These are phyloP conservation scores for Eucalyptus polybractea DNA, from an alignment of 345 rosid species.

Conservation along the genomic window DNA sequence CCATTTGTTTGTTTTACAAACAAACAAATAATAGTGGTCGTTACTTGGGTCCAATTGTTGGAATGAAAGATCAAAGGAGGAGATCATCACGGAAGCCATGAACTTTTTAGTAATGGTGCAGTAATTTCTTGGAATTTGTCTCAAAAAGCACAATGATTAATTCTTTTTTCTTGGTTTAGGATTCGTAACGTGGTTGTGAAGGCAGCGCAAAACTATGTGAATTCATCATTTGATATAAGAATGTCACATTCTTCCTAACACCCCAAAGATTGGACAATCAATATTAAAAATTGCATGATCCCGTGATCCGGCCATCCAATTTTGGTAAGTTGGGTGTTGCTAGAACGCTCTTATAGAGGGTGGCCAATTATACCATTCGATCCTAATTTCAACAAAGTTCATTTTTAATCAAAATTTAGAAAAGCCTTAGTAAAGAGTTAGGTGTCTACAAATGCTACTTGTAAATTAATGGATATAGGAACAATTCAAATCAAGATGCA, in stretches of 20 bases:
- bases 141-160: too few relatives aligned
- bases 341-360: background rate
- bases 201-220: background rate
- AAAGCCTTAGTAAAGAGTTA: background rate
- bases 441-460: background rate
- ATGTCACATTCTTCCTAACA: background rate
- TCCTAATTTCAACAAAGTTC: too few relatives aligned
- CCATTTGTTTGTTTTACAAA: too few relatives aligned
- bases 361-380: background rate
- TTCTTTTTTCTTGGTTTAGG: too few relatives aligned
- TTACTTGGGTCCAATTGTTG: too few relatives aligned
- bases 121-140: too few relatives aligned
- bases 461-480: too few relatives aligned
- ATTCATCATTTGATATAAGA: background rate
- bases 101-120: too few relatives aligned
- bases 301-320: background rate
- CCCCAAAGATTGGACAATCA: background rate
- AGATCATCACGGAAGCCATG: too few relatives aligned
- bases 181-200: background rate
- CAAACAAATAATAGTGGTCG: too few relatives aligned
- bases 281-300: background rate
- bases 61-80: too few relatives aligned
- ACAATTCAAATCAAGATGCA: too few relatives aligned
- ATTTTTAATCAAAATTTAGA: background rate
- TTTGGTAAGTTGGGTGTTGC: background rate